phyloP scores from a whole-genome alignment of 2,329 filamentous ascomycete genomes.

The Pleomassaria siparia region DNA sequence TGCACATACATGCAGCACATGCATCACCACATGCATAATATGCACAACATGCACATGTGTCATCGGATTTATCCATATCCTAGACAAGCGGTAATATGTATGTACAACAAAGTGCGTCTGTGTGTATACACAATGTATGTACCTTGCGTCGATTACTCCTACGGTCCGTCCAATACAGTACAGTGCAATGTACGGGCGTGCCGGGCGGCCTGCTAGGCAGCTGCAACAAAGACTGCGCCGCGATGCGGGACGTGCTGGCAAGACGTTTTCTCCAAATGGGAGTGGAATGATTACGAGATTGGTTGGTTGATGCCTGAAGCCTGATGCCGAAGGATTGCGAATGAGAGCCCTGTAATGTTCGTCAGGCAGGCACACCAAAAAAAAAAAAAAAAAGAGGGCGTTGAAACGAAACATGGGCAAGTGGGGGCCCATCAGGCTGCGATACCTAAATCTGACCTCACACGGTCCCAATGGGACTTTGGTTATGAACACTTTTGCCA shows the following conservation, averaged over 20 bases:
- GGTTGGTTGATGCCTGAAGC: conserved; percentile 1
- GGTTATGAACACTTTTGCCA: background rate
- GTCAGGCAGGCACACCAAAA: no score
- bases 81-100: background rate
- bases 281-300: no score
- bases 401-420: background rate
- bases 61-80: conserved; percentile 1
- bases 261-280: background rate
- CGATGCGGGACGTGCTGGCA: background rate
- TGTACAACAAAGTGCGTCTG: no score
- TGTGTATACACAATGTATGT: no score
- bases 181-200: background rate
- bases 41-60: background rate
- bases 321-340: no score
- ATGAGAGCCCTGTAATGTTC: no score
- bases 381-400: background rate
- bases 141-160: no score
- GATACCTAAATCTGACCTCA: conserved; percentile 5
- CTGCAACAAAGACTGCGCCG: background rate
- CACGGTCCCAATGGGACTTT: background rate
- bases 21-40: background rate
- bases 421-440: conserved; percentile 1
- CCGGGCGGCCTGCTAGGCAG: background rate
- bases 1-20: no score
- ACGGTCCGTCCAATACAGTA: no score